Evolutionary conservation across 148 eudicot genomes (phyloP).

Genomic region (Fagopyrum homotropicum): DNA sequence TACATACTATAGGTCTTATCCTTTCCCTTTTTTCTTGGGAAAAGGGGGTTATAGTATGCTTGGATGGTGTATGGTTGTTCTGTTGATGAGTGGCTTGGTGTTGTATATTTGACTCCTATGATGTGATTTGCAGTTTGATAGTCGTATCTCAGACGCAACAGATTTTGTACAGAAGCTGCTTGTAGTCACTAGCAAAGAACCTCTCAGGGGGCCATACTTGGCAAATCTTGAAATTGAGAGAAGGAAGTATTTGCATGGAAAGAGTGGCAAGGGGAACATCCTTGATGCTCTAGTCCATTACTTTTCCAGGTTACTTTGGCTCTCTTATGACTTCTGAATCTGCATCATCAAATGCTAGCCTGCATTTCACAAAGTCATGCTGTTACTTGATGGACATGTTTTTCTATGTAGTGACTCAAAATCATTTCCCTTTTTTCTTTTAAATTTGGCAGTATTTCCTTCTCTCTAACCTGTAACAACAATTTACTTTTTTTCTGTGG

Average conservation of each 20-base stretch:
- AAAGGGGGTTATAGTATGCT: not conserved
- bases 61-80: not conserved
- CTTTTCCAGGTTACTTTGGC: conserved; percentile 52
- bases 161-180: conserved; percentile 53
- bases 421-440: not conserved
- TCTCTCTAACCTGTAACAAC: not conserved
- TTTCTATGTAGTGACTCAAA: not conserved
- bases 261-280: conserved; percentile 57
- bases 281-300: conserved; percentile 55
- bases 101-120: not conserved
- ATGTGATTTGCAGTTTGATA: conserved; percentile 56
- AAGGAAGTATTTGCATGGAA: conserved; percentile 58
- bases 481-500: not conserved
- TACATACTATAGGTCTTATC: conserved; percentile 15
- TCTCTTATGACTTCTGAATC: not conserved
- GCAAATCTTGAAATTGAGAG: conserved; percentile 85
- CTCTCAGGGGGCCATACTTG: conserved; percentile 69
- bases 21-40: not conserved
- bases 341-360: conserved; percentile 6
- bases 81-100: not conserved
- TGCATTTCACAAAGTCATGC: not conserved
- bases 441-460: not conserved
- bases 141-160: conserved; percentile 58
- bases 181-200: conserved; percentile 37
- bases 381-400: not conserved